Evolutionary conservation across 176 grass and related monocot species (phyloP).

Genomic region (bread wheat (Triticum aestivum)): DNA sequence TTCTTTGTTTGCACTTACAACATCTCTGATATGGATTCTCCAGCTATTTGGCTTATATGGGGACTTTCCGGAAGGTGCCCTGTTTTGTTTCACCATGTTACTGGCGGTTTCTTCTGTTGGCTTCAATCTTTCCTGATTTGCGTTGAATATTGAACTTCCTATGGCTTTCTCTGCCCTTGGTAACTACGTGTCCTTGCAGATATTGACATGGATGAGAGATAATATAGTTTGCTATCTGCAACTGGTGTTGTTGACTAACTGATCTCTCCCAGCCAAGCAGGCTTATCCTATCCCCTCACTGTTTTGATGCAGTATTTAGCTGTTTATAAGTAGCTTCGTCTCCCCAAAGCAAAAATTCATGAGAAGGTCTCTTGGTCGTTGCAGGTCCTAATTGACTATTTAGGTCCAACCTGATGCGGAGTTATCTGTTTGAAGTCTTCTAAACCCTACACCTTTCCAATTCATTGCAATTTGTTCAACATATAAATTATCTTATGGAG

Average conservation of each 20-base stretch:
- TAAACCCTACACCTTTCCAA: neutral
- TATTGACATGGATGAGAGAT: neutral
- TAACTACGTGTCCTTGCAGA: conserved; percentile 5
- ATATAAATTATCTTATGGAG: neutral
- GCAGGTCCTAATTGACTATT: no score
- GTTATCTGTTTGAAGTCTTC: neutral
- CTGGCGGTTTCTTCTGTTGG: neutral
- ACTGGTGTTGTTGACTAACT: neutral
- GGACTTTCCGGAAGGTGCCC: neutral
- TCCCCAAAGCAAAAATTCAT: neutral
- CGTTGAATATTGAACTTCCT: neutral
- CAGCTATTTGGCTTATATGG: neutral
- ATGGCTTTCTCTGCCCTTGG: neutral
- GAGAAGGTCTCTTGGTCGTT: neutral
- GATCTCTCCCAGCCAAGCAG: neutral
- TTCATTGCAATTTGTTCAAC: neutral
- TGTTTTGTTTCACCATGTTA: neutral
- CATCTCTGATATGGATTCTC: conserved; percentile 9
- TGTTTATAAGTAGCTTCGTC: neutral
- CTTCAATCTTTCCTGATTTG: neutral
- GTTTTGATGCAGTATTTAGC: neutral
- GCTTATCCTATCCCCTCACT: neutral
- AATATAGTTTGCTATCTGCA: neutral
- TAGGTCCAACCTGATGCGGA: neutral
- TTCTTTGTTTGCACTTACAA: neutral